These are phyloP conservation scores for Tranzscheliella williamsii DNA, from an alignment of 1,284 basidiomycete species.

Conservation along the genomic window DNA sequence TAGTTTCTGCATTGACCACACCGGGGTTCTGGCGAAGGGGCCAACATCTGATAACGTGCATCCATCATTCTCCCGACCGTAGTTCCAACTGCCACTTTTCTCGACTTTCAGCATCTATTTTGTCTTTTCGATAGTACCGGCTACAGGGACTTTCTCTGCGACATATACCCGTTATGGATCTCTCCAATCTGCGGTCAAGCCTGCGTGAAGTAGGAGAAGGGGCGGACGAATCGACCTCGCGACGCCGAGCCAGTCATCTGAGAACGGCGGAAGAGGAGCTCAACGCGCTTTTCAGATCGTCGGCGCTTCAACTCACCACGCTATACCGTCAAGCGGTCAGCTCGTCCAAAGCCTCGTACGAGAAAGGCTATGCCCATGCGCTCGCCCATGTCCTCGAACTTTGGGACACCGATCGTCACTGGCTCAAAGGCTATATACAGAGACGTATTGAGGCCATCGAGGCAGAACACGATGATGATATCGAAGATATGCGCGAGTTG, in stretches of 20 bases:
- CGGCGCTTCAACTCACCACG: conserved; percentile 29
- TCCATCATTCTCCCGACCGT: no score
- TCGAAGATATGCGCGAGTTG: conserved; percentile 5
- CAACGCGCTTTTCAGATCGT: conserved; percentile 22
- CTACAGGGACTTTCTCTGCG: no score
- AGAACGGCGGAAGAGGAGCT: conserved; percentile 24
- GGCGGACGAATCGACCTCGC: conserved; percentile 8
- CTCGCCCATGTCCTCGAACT: conserved; percentile 36
- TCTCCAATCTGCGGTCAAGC: conserved; percentile 23
- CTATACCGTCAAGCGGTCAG: conserved; percentile 31
- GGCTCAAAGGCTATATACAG: conserved; percentile 42
- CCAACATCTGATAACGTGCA: no score
- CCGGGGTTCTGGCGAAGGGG: no score
- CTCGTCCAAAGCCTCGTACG: conserved; percentile 19
- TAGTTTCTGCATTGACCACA: no score
- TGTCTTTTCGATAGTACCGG: no score
- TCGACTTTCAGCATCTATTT: no score
- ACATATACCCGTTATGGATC: conserved; percentile 28
- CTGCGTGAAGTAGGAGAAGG: conserved; percentile 9
- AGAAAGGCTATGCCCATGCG: conserved; percentile 35
- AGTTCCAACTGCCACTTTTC: no score
- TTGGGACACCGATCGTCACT: conserved; percentile 27
- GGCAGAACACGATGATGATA: conserved; percentile 22
- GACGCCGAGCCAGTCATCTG: conserved; percentile 16
- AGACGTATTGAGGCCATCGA: conserved; percentile 37